Evolutionary conservation across 164 flowering plant species (phyloP).

Genomic region (Cinnamomum micranthum): DNA sequence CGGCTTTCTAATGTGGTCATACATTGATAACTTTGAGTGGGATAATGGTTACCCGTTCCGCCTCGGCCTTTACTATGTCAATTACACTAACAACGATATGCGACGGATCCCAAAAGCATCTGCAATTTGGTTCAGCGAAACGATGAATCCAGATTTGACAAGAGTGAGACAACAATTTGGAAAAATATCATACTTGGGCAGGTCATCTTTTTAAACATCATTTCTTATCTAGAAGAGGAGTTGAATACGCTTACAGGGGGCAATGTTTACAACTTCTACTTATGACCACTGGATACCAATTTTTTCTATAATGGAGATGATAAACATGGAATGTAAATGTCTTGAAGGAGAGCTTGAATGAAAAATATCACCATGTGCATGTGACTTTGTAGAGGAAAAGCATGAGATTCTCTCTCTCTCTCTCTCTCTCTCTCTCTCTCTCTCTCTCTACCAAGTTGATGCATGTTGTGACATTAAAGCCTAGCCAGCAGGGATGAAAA

Average conservation of each 20-base stretch:
- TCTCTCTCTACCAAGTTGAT: too few species aligned
- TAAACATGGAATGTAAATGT: background rate
- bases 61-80: slow-evolving; percentile 41
- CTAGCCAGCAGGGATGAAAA: too few species aligned
- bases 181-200: slow-evolving; percentile 3
- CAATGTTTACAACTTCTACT: too few species aligned
- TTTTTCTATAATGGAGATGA: background rate
- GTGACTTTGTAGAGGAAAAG: too few species aligned
- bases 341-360: background rate
- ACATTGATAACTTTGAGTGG: slow-evolving; percentile 51
- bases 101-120: slow-evolving; percentile 38
- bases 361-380: background rate
- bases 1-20: slow-evolving; percentile 33
- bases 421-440: too few species aligned
- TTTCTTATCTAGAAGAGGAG: background rate
- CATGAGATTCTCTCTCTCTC: too few species aligned
- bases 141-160: slow-evolving; percentile 11
- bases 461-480: too few species aligned
- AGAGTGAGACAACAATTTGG: slow-evolving; percentile 2
- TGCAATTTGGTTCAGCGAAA: slow-evolving; percentile 32
- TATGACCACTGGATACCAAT: too few species aligned
- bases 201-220: slow-evolving; percentile 8
- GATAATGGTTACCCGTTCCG: slow-evolving; percentile 19
- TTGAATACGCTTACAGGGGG: background rate
- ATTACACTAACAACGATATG: slow-evolving; percentile 20